Conservation (phyloP, 2,329 filamentous ascomycete species). For the Venturia oleaginea region DNA sequence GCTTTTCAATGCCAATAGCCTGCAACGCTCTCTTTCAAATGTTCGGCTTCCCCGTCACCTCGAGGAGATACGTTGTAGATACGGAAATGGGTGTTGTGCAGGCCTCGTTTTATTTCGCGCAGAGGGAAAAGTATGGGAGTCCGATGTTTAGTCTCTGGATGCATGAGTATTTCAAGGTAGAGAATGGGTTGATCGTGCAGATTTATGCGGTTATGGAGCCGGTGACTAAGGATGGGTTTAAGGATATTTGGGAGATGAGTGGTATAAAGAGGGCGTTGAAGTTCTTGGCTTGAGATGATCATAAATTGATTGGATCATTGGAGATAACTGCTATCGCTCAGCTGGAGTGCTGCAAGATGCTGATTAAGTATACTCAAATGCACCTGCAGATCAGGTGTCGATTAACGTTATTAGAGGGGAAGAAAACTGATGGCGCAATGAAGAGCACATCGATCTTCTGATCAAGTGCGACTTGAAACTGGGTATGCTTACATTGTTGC, state of each 20-base stretch:
- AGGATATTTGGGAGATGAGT: not conserved
- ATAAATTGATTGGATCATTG: no score
- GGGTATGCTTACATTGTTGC: not conserved
- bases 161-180: constrained; percentile 11
- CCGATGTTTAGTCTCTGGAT: not conserved
- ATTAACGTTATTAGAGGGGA: no score
- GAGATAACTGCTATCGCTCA: no score
- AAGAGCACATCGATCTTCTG: not conserved
- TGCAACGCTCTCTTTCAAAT: not conserved
- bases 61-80: not conserved
- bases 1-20: not conserved
- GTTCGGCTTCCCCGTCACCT: not conserved
- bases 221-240: not conserved
- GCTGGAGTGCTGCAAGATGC: no score
- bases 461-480: not conserved
- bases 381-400: no score
- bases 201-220: constrained; percentile 3
- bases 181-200: not conserved
- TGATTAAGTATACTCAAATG: no score
- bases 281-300: not conserved
- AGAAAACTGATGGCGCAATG: no score
- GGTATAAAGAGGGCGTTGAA: not conserved
- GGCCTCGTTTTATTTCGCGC: not conserved
- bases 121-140: not conserved
- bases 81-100: not conserved